Evolutionary conservation across 2,329 filamentous ascomycete species (phyloP).

Genomic region (Hypoxylon sp.): DNA sequence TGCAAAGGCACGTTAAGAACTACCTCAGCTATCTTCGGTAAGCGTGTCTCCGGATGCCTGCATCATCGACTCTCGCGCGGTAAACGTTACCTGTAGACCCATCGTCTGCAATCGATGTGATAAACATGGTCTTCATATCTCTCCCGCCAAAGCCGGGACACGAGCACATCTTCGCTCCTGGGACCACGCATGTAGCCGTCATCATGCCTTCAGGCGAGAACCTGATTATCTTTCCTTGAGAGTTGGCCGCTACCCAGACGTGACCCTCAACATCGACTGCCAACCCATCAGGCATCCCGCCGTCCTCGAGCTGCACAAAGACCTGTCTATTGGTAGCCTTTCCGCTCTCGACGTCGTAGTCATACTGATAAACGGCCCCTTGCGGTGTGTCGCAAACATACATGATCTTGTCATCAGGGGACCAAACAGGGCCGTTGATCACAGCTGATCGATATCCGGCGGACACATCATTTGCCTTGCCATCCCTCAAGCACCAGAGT

Average conservation of each 20-base stretch:
- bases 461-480: conserved; percentile 10
- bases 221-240: conserved; percentile 40
- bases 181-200: neutral
- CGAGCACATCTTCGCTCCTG: neutral
- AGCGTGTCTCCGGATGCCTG: neutral
- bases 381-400: conserved; percentile 33
- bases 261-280: conserved; percentile 32
- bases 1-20: neutral
- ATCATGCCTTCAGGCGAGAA: conserved; percentile 28
- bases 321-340: neutral
- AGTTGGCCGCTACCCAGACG: conserved; percentile 36
- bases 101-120: neutral
- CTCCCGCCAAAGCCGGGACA: neutral
- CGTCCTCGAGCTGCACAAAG: neutral
- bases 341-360: conserved; percentile 1
- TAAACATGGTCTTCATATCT: neutral
- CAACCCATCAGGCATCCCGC: conserved; percentile 27
- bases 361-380: conserved; percentile 32
- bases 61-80: neutral
- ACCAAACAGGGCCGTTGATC: conserved; percentile 49
- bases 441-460: conserved; percentile 38
- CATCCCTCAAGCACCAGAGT: conserved; percentile 45
- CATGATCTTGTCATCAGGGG: conserved; percentile 41
- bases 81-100: neutral
- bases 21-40: neutral